Evolutionary conservation across 2,329 filamentous ascomycete species (phyloP).

Genomic region (Aspergillus felis): DNA sequence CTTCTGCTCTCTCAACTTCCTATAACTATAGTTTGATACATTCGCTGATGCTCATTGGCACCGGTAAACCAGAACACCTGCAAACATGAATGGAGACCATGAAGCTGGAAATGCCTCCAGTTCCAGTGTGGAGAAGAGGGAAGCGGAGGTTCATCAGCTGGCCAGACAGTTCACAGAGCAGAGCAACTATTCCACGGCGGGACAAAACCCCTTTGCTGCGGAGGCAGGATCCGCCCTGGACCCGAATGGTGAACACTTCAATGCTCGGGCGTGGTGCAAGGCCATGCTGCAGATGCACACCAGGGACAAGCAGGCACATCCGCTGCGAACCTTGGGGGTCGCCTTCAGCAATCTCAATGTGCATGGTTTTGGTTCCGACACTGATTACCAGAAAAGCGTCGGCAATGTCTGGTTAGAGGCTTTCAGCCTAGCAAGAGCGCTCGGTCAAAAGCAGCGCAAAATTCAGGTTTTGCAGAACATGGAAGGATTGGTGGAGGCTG

Average conservation of each 20-base stretch:
- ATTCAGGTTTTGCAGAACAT: conserved; percentile 52
- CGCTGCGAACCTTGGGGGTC: conserved; percentile 50
- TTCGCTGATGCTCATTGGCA: too few relatives aligned
- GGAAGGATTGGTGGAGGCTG: conserved; percentile 48
- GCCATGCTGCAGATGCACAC: conserved; percentile 34
- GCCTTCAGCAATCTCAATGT: conserved; percentile 62
- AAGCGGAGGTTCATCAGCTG: too few relatives aligned
- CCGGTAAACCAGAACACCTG: too few relatives aligned
- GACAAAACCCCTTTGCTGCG: conserved; percentile 3
- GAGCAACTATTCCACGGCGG: neutral
- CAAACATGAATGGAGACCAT: too few relatives aligned
- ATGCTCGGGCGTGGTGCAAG: conserved; percentile 37
- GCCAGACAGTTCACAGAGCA: neutral
- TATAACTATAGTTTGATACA: too few relatives aligned
- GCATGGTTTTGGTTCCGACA: conserved; percentile 59
- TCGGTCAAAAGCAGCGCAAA: conserved; percentile 11
- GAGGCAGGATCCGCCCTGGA: conserved; percentile 27
- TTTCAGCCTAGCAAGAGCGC: neutral
- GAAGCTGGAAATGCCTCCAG: too few relatives aligned
- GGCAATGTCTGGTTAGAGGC: conserved; percentile 51
- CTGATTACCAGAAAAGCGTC: conserved; percentile 66
- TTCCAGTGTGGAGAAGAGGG: neutral
- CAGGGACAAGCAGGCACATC: conserved; percentile 24
- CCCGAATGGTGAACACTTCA: conserved; percentile 36
- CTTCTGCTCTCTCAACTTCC: too few relatives aligned